Evolutionary conservation across 805 yeast genomes (phyloP).

Genomic region (Teunomyces gatunensis): DNA sequence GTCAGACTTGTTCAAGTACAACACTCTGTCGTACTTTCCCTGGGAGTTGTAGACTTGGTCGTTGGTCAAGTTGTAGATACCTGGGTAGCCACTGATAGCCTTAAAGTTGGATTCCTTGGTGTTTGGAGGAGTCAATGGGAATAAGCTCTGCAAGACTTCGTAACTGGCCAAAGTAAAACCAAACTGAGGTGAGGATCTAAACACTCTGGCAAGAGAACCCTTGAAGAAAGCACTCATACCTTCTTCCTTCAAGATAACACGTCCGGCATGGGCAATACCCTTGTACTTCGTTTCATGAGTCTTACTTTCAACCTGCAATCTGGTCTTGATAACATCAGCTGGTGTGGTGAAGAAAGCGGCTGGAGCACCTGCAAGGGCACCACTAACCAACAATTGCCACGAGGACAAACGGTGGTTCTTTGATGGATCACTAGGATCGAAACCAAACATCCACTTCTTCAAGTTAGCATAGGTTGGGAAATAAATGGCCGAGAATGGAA

Average conservation of each 20-base stretch:
- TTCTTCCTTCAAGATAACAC: slow-evolving; percentile 74
- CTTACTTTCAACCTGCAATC: slow-evolving; percentile 82
- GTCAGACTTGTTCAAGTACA: slow-evolving; percentile 32
- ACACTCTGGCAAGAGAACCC: slow-evolving; percentile 93
- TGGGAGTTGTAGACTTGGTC: slow-evolving; percentile 44
- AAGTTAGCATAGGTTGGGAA: slow-evolving; percentile 96
- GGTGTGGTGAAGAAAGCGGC: slow-evolving; percentile 97
- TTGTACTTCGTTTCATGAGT: slow-evolving; percentile 73
- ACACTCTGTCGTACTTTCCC: slow-evolving; percentile 29
- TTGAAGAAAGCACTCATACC: slow-evolving; percentile 86
- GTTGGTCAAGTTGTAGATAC: slow-evolving; percentile 43
- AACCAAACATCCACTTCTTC: slow-evolving; percentile 75
- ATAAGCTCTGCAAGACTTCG: slow-evolving; percentile 76
- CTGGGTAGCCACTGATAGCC: slow-evolving; percentile 45
- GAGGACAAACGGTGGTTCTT: slow-evolving; percentile 61
- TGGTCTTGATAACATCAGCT: slow-evolving; percentile 92
- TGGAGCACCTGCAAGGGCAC: slow-evolving; percentile 97
- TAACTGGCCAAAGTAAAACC: slow-evolving; percentile 98
- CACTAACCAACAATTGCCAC: slow-evolving; percentile 81
- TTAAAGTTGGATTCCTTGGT: slow-evolving; percentile 44
- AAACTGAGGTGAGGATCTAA: slow-evolving; percentile 95
- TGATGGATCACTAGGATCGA: slow-evolving; percentile 64
- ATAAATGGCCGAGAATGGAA: slow-evolving; percentile 94
- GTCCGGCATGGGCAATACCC: slow-evolving; percentile 76
- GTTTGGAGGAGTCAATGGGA: slow-evolving; percentile 63